Evolutionary conservation across 768 basidiomycete genomes (phyloP).

Genomic region (Candolleomyces efflorescens): DNA sequence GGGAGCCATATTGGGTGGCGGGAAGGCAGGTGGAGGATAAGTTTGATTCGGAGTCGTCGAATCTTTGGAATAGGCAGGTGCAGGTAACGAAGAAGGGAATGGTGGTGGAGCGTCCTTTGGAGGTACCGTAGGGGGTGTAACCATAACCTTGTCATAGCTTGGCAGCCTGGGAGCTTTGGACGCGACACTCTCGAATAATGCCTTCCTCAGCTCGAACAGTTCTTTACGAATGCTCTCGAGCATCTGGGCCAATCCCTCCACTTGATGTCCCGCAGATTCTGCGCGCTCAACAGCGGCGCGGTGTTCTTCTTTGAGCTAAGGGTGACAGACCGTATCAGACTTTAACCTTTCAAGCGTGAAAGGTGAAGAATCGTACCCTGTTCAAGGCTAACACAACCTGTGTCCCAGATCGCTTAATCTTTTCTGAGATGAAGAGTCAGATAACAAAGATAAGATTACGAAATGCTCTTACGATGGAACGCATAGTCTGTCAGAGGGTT

Average conservation of each 20-base stretch:
- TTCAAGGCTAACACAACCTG: constrained; percentile 33
- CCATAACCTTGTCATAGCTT: constrained; percentile 21
- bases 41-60: neutral
- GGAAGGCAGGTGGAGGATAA: neutral
- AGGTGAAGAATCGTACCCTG: constrained; percentile 20
- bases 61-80: neutral
- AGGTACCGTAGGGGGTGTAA: neutral
- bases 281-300: constrained; percentile 26
- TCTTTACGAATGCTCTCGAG: constrained; percentile 24
- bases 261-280: constrained; percentile 23
- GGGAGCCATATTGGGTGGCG: neutral
- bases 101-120: constrained; percentile 1
- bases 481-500: constrained; percentile 39
- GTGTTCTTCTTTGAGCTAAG: constrained; percentile 28
- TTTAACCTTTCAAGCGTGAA: neutral
- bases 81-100: neutral
- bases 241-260: constrained; percentile 20
- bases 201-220: constrained; percentile 26
- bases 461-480: constrained; percentile 32
- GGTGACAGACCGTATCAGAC: neutral
- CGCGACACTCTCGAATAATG: constrained; percentile 30
- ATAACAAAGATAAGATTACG: neutral
- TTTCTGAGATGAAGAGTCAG: constrained; percentile 23
- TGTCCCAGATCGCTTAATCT: constrained; percentile 31
- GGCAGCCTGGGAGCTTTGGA: constrained; percentile 25